Base-by-base conservation (phyloP, 164 flowering plant species). In the Berberis vulgaris region DNA sequence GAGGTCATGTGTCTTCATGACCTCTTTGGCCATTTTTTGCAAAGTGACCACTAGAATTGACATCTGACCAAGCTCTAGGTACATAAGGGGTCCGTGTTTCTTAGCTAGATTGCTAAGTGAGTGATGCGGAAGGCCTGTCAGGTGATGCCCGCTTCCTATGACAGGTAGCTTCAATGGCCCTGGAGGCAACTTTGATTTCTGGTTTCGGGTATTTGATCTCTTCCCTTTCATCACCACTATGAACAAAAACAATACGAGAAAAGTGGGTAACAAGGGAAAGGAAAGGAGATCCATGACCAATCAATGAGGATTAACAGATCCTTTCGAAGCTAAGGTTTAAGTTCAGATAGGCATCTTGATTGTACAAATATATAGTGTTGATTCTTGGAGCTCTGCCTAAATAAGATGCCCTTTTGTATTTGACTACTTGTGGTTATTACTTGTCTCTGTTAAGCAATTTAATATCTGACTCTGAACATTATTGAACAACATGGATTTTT, bases 131-230 rank as follows among this genome's bases (percentile, higher is more conserved):
- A 54, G 45, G 66, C 59, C 44, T 11, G 26, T 26, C 26, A 26
- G 26, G 26, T 26, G 26, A 26, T 26, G 26, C 26, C 0, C 26
- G 26, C 26, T 26, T 26, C 81, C 79, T 43, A 78, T 73, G 46
- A 78, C 2, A 7, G 81, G 81, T 44, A 75, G 67, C 55, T 62
- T 72, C 59, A 52, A 26, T n/a, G 81, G 81, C 4, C 64, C 63
- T 52, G 74, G 70, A 3, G 71, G 74, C 11, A 71, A 55, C 42
- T 67, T 67, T 41, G 64, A 39, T 9, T 6, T 63, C 41, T 58
- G 45, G 12, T 53, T 45, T 49, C 59, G 26, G 50, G 38, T 40
- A 43, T 40, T 67, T 58, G 4, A 55, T 55, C n/a, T 64, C 49
- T 64, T 39, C 5, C 39, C 1, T 41, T 41, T 54, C 42, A 43